phyloP scores from a whole-genome alignment of 768 basidiomycete species.

The Mycena venus region DNA sequence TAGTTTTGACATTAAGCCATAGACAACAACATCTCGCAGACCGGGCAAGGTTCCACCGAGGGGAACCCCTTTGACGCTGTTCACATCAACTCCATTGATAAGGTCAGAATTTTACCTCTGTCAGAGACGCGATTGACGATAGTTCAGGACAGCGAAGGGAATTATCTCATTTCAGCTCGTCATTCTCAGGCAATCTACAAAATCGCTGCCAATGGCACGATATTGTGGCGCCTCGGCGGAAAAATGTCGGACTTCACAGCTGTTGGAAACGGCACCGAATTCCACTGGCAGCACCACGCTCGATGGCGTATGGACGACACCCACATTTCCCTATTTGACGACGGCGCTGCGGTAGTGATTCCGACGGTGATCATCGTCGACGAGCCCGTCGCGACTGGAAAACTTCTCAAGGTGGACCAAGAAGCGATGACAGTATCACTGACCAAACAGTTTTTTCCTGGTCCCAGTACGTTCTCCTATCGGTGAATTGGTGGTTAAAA shows the following conservation, averaged over 20 bases:
- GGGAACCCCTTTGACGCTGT: conserved; percentile 8
- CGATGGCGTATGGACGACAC: conserved; percentile 27
- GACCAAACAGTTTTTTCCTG: conserved; percentile 11
- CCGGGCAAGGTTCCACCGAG: neutral
- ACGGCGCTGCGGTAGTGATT: conserved; percentile 13
- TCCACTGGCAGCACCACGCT: too few species aligned
- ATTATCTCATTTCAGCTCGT: conserved; percentile 35
- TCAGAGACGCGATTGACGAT: too few species aligned
- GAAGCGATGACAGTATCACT: conserved; percentile 14
- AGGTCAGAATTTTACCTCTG: neutral
- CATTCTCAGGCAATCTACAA: conserved; percentile 32
- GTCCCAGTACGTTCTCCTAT: conserved; percentile 10
- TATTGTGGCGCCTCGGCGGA: conserved; percentile 37
- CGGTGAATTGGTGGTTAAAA: too few species aligned
- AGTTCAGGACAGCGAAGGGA: conserved; percentile 21
- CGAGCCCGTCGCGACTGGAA: conserved; percentile 16
- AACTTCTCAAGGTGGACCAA: conserved; percentile 14
- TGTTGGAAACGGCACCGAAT: conserved; percentile 29
- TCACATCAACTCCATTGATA: conserved; percentile 30
- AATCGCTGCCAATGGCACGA: conserved; percentile 28
- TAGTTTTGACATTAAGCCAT: too few species aligned
- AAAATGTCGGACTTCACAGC: conserved; percentile 27
- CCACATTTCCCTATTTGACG: conserved; percentile 20
- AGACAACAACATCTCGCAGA: conserved; percentile 8
- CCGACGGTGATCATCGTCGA: neutral